phyloP scores from a whole-genome alignment of 768 basidiomycete genomes.

The Pulveroboletus sp. region DNA sequence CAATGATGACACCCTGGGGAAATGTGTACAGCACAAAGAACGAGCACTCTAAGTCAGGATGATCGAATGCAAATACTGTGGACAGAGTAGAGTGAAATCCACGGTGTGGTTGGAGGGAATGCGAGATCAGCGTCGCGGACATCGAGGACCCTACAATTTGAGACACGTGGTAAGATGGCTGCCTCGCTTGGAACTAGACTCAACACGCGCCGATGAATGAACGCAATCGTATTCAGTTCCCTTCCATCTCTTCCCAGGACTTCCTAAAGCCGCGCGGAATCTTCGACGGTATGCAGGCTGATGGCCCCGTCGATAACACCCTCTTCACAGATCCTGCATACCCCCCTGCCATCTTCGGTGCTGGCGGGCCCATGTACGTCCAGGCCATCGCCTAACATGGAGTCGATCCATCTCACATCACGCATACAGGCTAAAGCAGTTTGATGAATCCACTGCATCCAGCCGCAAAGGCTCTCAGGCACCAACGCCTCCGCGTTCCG shows the following conservation, averaged over 20 bases:
- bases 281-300: slow-evolving; percentile 27
- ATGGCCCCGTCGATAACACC: slow-evolving; percentile 11
- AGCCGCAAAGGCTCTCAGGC: slow-evolving; percentile 71
- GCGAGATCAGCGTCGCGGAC: slow-evolving; percentile 17
- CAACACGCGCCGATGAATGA: slow-evolving; percentile 14
- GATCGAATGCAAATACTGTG: slow-evolving; percentile 17
- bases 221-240: slow-evolving; percentile 14
- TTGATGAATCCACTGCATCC: slow-evolving; percentile 68
- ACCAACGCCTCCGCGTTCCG: slow-evolving; percentile 74
- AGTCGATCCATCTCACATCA: not conserved
- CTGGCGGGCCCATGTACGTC: slow-evolving; percentile 70
- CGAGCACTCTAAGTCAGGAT: slow-evolving; percentile 15
- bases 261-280: slow-evolving; percentile 12
- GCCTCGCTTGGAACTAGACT: not conserved
- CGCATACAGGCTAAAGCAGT: slow-evolving; percentile 62
- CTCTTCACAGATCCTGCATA: slow-evolving; percentile 14
- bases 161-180: not conserved
- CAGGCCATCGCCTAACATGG: not conserved
- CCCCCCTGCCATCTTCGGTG: slow-evolving; percentile 63
- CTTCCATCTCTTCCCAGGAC: slow-evolving; percentile 4
- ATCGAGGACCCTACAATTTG: slow-evolving; percentile 3
- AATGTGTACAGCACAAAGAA: slow-evolving; percentile 35
- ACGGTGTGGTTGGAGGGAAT: slow-evolving; percentile 19
- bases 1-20: slow-evolving; percentile 40
- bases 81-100: slow-evolving; percentile 33